Conservation (phyloP, 2,329 filamentous ascomycete genomes). For the Exophiala oligosperma region DNA sequence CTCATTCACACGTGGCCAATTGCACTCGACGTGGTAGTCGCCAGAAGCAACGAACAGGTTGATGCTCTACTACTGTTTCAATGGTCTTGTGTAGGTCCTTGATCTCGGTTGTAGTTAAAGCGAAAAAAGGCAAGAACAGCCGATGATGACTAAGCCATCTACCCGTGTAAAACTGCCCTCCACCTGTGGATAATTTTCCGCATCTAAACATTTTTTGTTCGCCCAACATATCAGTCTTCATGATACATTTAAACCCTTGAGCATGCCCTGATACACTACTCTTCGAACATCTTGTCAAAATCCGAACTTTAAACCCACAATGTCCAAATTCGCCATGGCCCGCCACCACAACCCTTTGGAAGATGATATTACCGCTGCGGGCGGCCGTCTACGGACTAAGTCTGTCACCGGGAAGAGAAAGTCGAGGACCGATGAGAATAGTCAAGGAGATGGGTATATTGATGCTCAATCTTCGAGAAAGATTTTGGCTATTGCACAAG, state of each 20-base stretch:
- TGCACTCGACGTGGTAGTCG: too few species aligned
- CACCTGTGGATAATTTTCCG: conserved; percentile 8
- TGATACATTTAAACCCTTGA: not conserved
- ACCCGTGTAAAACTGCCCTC: conserved; percentile 18
- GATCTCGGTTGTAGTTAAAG: not conserved
- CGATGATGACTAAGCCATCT: conserved; percentile 12
- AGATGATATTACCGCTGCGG: conserved; percentile 75
- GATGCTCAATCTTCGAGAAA: conserved; percentile 85
- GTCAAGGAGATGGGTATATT: conserved; percentile 67
- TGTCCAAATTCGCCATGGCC: conserved; percentile 20
- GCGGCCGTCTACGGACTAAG: conserved; percentile 68
- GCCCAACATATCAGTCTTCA: not conserved
- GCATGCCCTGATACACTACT: too few species aligned
- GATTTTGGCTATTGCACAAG: conserved; percentile 86
- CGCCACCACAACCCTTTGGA: conserved; percentile 88
- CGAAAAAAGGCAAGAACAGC: not conserved
- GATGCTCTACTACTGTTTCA: too few species aligned
- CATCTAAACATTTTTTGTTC: not conserved
- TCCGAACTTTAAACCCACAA: not conserved
- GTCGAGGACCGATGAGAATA: conserved; percentile 56
- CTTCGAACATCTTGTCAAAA: too few species aligned
- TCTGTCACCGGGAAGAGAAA: conserved; percentile 69
- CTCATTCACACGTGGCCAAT: too few species aligned
- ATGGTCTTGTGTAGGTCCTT: not conserved
- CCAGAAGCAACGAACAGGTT: too few species aligned